A percentile compares a stretch with the other conserved stretches of the same genome.
Conservation (phyloP, 176 grass and related monocot genomes). For the Aegilops tauschii region DNA sequence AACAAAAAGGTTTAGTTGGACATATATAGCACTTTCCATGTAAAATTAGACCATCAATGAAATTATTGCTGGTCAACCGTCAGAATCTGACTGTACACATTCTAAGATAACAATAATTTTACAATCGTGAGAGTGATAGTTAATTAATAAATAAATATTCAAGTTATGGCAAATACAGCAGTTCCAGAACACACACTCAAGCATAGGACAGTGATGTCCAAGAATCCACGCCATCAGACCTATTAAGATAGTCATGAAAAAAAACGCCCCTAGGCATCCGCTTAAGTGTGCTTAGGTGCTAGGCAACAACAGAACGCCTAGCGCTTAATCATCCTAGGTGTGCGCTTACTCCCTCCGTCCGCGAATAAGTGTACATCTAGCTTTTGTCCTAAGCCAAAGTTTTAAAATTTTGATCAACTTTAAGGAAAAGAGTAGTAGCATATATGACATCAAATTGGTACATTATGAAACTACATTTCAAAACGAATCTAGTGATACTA, state of each 20-base stretch:
- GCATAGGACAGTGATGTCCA: neutral
- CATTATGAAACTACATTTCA: no score
- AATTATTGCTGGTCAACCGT: neutral
- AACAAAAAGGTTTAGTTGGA: neutral
- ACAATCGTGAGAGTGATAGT: neutral
- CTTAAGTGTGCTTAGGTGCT: neutral
- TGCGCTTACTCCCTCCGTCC: neutral
- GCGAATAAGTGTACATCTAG: no score
- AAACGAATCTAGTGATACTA: no score
- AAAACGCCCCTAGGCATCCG: neutral
- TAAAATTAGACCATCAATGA: no score
- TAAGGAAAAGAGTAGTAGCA: no score
- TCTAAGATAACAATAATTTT: neutral
- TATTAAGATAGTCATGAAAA: neutral
- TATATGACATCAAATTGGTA: no score
- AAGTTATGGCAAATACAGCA: neutral
- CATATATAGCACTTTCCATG: no score
- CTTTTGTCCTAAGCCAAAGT: no score
- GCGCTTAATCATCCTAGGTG: neutral
- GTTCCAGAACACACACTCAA: neutral
- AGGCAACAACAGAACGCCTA: neutral
- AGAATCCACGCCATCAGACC: neutral
- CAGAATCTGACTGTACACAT: neutral
- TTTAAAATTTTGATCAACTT: no score
- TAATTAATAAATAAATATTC: neutral